Percentiles rank a stretch among this genome's conserved stretches.
phyloP scores from a whole-genome alignment of 2,329 filamentous ascomycete species.

The Fusarium sulawesiense region DNA sequence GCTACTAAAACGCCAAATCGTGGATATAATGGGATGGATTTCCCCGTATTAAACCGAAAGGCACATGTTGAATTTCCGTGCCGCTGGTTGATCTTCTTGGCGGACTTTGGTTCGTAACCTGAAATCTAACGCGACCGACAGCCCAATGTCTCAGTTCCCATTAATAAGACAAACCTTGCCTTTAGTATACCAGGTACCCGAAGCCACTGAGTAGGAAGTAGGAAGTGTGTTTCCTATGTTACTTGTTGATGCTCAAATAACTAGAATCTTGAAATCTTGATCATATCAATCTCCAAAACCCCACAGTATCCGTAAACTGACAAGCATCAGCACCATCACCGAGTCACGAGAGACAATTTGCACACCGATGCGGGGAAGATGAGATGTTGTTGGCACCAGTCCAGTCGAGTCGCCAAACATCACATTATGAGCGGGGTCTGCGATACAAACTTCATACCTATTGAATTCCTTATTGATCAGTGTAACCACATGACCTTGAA shows the following conservation, averaged over 20 bases:
- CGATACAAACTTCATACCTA: slow-evolving; percentile 8
- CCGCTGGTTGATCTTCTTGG: slow-evolving; percentile 2
- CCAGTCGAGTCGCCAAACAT: neutral
- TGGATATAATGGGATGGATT: neutral
- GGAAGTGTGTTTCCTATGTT: neutral
- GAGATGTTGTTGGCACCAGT: slow-evolving; percentile 28
- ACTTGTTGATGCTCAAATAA: slow-evolving; percentile 5
- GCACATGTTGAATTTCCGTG: neutral
- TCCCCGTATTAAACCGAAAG: neutral
- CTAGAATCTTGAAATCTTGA: slow-evolving; percentile 38
- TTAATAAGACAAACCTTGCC: slow-evolving; percentile 19
- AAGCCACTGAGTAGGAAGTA: slow-evolving; percentile 11
- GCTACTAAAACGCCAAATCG: neutral
- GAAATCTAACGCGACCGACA: neutral
- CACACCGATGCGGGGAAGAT: slow-evolving; percentile 32
- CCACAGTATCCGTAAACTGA: neutral
- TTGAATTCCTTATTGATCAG: slow-evolving; percentile 24
- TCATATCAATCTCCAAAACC: slow-evolving; percentile 20
- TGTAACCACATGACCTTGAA: slow-evolving; percentile 38
- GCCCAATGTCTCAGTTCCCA: slow-evolving; percentile 8
- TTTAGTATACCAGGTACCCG: slow-evolving; percentile 26
- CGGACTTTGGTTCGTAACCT: neutral
- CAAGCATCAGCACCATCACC: slow-evolving; percentile 11
- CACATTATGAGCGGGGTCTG: slow-evolving; percentile 19
- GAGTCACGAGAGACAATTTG: slow-evolving; percentile 31